Evolutionary conservation across 495 filamentous ascomycete species (phyloP), one percentile per base, ranked within the genome.

Genomic region (Xylaria sp.): DNA sequence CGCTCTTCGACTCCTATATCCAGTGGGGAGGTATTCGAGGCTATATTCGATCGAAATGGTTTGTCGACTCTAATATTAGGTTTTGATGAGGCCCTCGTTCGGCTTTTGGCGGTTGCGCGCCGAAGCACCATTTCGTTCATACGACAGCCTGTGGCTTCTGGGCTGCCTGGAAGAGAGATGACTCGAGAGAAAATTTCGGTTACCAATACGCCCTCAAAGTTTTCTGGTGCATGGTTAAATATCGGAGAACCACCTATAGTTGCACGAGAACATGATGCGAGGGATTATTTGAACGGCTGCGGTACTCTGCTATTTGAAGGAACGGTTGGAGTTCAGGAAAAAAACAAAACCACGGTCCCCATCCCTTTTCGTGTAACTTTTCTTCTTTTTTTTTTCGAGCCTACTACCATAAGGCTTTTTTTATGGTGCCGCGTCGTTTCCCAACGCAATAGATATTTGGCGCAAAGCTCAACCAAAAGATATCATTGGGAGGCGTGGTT

Each of bases 391-490:
- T 33, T 37, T 48, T 37, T 43, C 33, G 7, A 52, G 43, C n/a
- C 31, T 37, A 50, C 19, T n/a, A n/a, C 37, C 65, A 29, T 14
- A n/a, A 2, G 26, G 65, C 24, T 58, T 44, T 48, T 68, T 44
- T 58, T 9, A 53, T 53, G 46, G 64, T 33, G 48, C n/a, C 46
- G 15, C 15, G 48, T 58, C 17, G 40, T 68, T 68, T 59, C 26
- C 37, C 19, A 31, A 53, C 40, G 46, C 40, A 48, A 61, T 69
- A 69, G 53, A 69, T 29, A 50, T 46, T 21, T 48, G 53, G 53
- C 26, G 53, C 67, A 61, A 55, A 61, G 67, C 35, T 67, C 64
- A 55, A 53, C 17, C 35, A 53, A 67, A 67, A 55, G n/a, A 14
- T 44, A 69, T 59, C 41, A 35, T 5, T 41, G 37, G 29, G 43